Evolutionary conservation across 768 basidiomycete species (phyloP), one percentile per base, ranked within the genome.

Genomic region (Boletus pseudo-olivaceus): DNA sequence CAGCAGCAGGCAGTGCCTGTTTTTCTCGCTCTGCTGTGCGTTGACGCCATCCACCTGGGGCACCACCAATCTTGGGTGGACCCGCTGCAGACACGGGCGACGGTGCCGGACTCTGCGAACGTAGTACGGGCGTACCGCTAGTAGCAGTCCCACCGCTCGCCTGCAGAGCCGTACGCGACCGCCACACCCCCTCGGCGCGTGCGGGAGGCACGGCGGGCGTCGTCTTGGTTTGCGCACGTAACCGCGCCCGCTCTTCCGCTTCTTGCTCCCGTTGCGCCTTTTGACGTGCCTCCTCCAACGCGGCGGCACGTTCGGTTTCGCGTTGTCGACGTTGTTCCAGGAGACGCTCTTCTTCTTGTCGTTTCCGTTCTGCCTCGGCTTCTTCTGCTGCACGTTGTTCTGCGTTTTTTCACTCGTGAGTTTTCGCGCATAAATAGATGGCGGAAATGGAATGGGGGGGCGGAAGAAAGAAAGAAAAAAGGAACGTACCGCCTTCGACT

Each of bases 261-360:
- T 89, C 87, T n/a, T 85, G 83, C 61, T 88, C 89, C 37, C 85
- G 79, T 60, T 84, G 80, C 12, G 71, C 72, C 57, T 82, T 87
- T 47, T 77, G 72, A n/a, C 79, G 82, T 1, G 82, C 83, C 27
- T 78, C 70, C 51, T 88, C 84, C 14, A 70, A 17, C 0, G 75
- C 76, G 15, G 78, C 81, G 15, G 78, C 78, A 27, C 80, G 79
- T 51, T 82, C 78, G 17, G 55, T 71, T 27, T 78, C 79, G 50
- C 81, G 83, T 43, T 78, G 65, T 53, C 78, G 82, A 46, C 87
- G 86, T 27, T 72, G 57, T 1, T 75, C 79, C 2, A 69, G 72
- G 1, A 61, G 59, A 35, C 78, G 81, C 59, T 83, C 90, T 62
- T 90, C 87, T 44, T 76, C 84, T 62, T 82, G 79, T 49, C 73